Evolutionary conservation across 2,329 filamentous ascomycete species (phyloP), one percentile per base, ranked within the genome.

Genomic region (Reticulascus tulasneorum): DNA sequence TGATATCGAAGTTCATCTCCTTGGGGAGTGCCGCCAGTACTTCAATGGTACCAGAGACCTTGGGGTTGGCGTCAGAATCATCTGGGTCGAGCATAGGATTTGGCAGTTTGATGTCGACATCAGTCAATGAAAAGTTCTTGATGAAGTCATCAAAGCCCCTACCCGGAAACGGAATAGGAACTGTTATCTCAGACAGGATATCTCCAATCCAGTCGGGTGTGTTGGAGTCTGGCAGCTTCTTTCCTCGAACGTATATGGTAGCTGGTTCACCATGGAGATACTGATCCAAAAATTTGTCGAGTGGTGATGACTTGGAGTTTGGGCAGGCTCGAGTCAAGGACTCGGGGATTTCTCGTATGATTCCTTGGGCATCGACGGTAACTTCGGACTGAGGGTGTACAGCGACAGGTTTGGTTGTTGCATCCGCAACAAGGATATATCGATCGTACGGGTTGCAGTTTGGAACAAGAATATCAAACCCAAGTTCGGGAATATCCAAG

Each of bases 101-200:
- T 1, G 93, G 93, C 29, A 98, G 66, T 31, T 77, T 79, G 58
- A 98, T 95, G 51, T 94, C 80, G 25, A 94, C 87, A 54, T 96
- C 77, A 3, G 81, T 79, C 47, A 97, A 67, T 16, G 88, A 85
- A 55, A 97, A 96, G 49, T 93, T 91, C 48, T 82, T 84, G 55
- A 98, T 84, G 12, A 95, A 66, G 46, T 85, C 81, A 47, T 89
- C 88, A 50, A 96, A 82, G 0, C 82, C 82, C 40, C 82, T 79
- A 6, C 88, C 88, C 1, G 88, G 86, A 44, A 97, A 85, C 6
- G 88, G 84, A 7, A 97, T 68, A 4, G 90, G 89, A 1, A 97
- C 72, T 0, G 83, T 90, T 34, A 97, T 77, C 48, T 85, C 88
- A 29, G 82, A 80, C 23, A 97, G 67, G 16, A 98, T 72, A 33